Evolutionary conservation across 2,329 filamentous ascomycete species (phyloP).

Genomic region (Stagonosporopsis chrysanthemi): DNA sequence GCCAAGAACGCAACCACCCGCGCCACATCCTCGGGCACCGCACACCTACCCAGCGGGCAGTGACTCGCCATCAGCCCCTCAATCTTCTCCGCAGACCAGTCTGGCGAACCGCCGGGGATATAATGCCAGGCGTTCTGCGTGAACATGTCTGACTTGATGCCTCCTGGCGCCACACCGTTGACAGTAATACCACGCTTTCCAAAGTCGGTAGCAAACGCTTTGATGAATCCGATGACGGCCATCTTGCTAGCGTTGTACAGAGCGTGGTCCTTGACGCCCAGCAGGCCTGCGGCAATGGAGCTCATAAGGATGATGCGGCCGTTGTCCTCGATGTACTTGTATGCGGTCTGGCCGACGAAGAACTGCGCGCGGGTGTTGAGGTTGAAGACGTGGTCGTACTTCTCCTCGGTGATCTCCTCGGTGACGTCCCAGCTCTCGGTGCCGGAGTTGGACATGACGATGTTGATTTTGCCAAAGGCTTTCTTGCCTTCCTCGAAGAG

Average conservation of each 20-base stretch:
- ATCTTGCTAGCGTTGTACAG: slow-evolving; percentile 77
- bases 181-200: slow-evolving; percentile 72
- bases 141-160: slow-evolving; percentile 81
- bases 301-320: slow-evolving; percentile 79
- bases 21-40: slow-evolving; percentile 56
- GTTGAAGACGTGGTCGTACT: slow-evolving; percentile 74
- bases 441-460: slow-evolving; percentile 63
- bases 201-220: slow-evolving; percentile 75
- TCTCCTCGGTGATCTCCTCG: slow-evolving; percentile 72
- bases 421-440: slow-evolving; percentile 73
- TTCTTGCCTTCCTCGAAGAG: slow-evolving; percentile 58
- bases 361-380: slow-evolving; percentile 76
- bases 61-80: slow-evolving; percentile 59
- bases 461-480: slow-evolving; percentile 54
- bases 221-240: slow-evolving; percentile 75
- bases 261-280: slow-evolving; percentile 74
- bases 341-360: slow-evolving; percentile 78
- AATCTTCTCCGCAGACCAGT: slow-evolving; percentile 59
- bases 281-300: slow-evolving; percentile 71
- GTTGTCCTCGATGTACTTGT: slow-evolving; percentile 72
- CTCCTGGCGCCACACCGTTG: slow-evolving; percentile 75
- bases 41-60: slow-evolving; percentile 59
- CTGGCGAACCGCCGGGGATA: slow-evolving; percentile 58
- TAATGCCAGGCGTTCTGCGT: slow-evolving; percentile 54
- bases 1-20: slow-evolving; percentile 52